Base-by-base conservation (phyloP, 495 filamentous ascomycete species). In the Schizothecium vesticola region DNA sequence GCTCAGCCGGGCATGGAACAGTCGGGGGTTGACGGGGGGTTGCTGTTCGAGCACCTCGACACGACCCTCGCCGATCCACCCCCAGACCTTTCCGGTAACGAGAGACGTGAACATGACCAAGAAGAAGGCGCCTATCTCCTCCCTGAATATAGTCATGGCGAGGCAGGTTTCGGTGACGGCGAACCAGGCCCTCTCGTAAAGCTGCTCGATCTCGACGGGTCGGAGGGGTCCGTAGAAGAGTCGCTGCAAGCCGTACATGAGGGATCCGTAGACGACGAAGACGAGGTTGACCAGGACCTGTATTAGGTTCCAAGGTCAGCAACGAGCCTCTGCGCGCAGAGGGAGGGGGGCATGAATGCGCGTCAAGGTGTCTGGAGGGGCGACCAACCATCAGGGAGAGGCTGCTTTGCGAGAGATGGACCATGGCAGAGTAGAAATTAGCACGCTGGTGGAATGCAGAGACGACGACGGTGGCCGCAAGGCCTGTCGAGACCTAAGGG, bases 91-190 rank as follows among this genome's bases (percentile, higher is more conserved):
- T 57, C 92, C 93, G 28, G 91, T 91, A 59, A 98, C 84, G n/a
- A 98, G 84, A 43, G 88, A 88, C 19, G 95, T 91, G 74, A 98
- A 97, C 94, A 98, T 98, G 70, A 95, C 86, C 62, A 98, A 79
- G 73, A 98, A 97, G 87, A 92, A 96, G 28, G 87, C 90, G 59
- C 96, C 96, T 33, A 98, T 86, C 75, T 97, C 92, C 65, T 97
- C 95, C 23, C 95, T 86, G 77, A 99, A 99, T 71, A 97, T 97
- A n/a, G 94, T 97, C 94, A 98, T 97, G 19, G 96, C 95, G 56
- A 99, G 85, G 77, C 92, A 94, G 70, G 95, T 98, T 77, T 99
- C 95, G 24, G 93, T 97, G 56, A 99, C 88, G 61, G 94, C 93
- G 75, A 96, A 97, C 95, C 95, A 99, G 56, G 90, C 92, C 77